Evolutionary conservation across 2,329 filamentous ascomycete species (phyloP).

Genomic region (Diaporthe australafricana): DNA sequence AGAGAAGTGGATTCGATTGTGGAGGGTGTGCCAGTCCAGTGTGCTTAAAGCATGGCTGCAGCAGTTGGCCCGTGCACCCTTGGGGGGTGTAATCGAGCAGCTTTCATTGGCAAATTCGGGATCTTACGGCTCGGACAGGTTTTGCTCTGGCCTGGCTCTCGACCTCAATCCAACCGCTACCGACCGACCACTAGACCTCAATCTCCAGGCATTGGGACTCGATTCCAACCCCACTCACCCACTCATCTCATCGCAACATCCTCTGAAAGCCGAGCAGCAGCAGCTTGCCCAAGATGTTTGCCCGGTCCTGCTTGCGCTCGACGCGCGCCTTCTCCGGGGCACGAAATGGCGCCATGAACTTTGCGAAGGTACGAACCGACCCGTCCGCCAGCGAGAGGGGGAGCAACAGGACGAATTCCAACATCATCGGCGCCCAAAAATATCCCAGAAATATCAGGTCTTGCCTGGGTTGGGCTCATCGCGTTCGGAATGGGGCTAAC

Average conservation of each 20-base stretch:
- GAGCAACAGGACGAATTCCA: neutral
- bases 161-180: constrained; percentile 38
- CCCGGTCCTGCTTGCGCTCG: constrained; percentile 90
- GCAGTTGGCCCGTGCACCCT: constrained; percentile 20
- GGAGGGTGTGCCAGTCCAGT: neutral
- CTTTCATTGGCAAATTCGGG: constrained; percentile 37
- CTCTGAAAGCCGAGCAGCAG: constrained; percentile 54
- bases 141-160: constrained; percentile 35
- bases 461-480: constrained; percentile 25
- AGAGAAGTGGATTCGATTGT: neutral
- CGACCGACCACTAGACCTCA: constrained; percentile 42
- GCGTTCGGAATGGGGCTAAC: constrained; percentile 27
- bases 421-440: neutral
- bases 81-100: constrained; percentile 30
- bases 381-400: constrained; percentile 4
- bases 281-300: constrained; percentile 81
- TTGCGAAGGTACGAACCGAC: constrained; percentile 73
- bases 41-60: constrained; percentile 17
- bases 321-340: constrained; percentile 86
- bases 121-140: constrained; percentile 35
- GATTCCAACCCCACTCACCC: constrained; percentile 48
- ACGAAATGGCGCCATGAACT: constrained; percentile 77
- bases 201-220: constrained; percentile 50
- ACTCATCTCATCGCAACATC: constrained; percentile 47
- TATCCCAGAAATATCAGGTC: neutral